Evolutionary conservation across 2,329 filamentous ascomycete species (phyloP).

Genomic region (Ophiostoma tasmaniense): DNA sequence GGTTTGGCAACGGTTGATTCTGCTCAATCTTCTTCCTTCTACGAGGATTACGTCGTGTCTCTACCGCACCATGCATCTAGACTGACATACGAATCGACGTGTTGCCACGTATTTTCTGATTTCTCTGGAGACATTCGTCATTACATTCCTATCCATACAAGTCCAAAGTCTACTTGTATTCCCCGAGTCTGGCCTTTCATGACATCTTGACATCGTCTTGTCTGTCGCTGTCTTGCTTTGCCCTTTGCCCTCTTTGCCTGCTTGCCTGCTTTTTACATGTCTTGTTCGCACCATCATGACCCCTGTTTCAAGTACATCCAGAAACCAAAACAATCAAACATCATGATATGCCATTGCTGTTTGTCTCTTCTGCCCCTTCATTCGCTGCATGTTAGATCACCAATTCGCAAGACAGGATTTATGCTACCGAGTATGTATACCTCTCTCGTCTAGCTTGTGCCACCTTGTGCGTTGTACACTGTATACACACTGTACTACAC

Average conservation of each 20-base stretch:
- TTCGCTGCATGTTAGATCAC: neutral
- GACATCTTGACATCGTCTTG: neutral
- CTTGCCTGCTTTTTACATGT: neutral
- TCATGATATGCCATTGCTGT: neutral
- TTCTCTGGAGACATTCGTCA: neutral
- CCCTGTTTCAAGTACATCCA: neutral
- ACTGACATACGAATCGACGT: neutral
- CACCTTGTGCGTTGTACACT: neutral
- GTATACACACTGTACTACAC: neutral
- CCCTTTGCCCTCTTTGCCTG: neutral
- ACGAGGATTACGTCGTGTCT: neutral
- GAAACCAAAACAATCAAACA: neutral
- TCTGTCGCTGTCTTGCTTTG: too few relatives aligned
- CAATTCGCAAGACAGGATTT: neutral
- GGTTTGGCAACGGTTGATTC: neutral
- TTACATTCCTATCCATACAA: neutral
- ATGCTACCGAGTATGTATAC: too few relatives aligned
- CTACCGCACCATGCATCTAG: neutral
- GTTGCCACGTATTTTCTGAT: neutral
- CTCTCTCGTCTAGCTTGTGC: neutral
- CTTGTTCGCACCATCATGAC: neutral
- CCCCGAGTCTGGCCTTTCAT: neutral
- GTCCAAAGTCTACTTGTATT: neutral
- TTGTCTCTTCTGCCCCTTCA: neutral
- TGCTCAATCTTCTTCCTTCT: neutral